Evolutionary conservation across 2,329 filamentous ascomycete genomes (phyloP), one percentile per base, ranked within the genome.

Genomic region (Pseudocercospora vitis): DNA sequence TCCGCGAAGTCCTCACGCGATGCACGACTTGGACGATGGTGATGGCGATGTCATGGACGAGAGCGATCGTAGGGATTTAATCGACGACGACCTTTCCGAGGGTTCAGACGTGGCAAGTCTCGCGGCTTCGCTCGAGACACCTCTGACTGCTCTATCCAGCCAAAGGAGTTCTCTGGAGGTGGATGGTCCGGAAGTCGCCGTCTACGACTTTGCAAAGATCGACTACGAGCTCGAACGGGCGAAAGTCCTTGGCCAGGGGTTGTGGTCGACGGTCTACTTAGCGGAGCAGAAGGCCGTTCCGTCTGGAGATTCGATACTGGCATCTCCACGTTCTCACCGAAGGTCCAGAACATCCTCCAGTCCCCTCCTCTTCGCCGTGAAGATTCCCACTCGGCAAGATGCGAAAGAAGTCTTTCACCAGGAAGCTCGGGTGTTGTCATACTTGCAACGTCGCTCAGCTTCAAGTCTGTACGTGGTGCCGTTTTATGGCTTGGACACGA

Each of bases 21-120:
- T 33, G 14, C 39, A 53, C 12, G 37, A 46, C 19, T 44, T 23
- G 26, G 48, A 50, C 87, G 9, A 88, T 84, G 65, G 95, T 77
- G 48, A 86, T 80, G 72, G 87, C 87, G 61, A 82, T 79, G 57
- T 75, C 76, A 53, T 81, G 81, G 1, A 76, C 73, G 4, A 72
- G 50, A 74, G 61, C 5, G 58, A 53, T 33, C 51, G 53, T 14
- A 29, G 55, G 21, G 52, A 45, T 11, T 60, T 57, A 7, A 11
- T 62, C 14, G 57, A 62, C 19, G 53, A 49, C 11, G 51, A 26
- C 24, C 12, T 16, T 16, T 50, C 45, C 19, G 42, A 39, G n/a
- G 23, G 51, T 14, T 55, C 55, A 16, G 53, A 62, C 39, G 12
- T 48, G 7, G 57, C 53, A 16, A 57, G 55, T 24, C 40, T 59